Conservation (phyloP, 2,329 filamentous ascomycete genomes). For the Pseudogymnoascus sp. region DNA sequence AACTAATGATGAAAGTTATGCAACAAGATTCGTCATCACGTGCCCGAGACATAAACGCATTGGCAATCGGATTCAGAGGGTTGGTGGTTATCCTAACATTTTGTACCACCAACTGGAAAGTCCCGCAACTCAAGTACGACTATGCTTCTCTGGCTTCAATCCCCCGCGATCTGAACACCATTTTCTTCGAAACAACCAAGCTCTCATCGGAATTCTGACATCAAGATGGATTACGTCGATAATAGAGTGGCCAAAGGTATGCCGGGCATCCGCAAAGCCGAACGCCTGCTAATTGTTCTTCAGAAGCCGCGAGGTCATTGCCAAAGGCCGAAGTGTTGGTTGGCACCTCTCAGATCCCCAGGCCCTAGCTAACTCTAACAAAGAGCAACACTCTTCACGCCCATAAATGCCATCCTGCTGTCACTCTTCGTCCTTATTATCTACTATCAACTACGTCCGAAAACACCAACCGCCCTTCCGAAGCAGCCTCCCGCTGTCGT, state of each 20-base stretch:
- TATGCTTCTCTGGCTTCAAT: neutral
- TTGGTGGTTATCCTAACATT: neutral
- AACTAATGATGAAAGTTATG: neutral
- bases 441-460: conserved; percentile 48
- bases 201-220: neutral
- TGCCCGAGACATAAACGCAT: neutral
- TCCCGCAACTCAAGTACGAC: neutral
- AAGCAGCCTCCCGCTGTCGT: conserved; percentile 50
- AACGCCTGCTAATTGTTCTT: conserved; percentile 1
- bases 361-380: conserved; percentile 4
- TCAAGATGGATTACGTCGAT: conserved; percentile 30
- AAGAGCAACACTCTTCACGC: conserved; percentile 41
- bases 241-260: conserved; percentile 28
- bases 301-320: conserved; percentile 25
- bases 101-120: neutral
- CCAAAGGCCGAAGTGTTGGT: conserved; percentile 27
- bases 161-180: neutral
- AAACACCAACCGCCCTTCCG: conserved; percentile 40
- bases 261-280: neutral
- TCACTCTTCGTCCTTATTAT: conserved; percentile 49
- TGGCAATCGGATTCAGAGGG: neutral
- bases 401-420: conserved; percentile 56
- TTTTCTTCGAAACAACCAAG: neutral
- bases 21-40: neutral
- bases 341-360: neutral